These are phyloP conservation scores for Wickerhamomyces subpelliculosus DNA, from an alignment of 805 yeast species.

Conservation along the genomic window DNA sequence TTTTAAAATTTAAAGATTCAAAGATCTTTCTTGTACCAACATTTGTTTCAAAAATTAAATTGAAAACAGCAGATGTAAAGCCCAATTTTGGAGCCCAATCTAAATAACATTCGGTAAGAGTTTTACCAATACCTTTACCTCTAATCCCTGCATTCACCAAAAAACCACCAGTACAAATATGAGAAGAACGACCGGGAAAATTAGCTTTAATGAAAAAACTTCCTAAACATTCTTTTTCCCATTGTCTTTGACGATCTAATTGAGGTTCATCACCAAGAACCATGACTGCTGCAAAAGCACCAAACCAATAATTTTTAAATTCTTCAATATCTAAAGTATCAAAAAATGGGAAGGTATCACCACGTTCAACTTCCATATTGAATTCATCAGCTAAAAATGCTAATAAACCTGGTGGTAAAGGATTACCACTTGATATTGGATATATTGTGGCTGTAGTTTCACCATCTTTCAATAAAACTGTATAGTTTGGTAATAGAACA, in stretches of 20 bases:
- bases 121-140: constrained; percentile 85
- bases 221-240: constrained; percentile 93
- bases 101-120: constrained; percentile 73
- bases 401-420: constrained; percentile 70
- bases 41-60: constrained; percentile 84
- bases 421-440: constrained; percentile 63
- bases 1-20: constrained; percentile 67
- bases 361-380: constrained; percentile 85
- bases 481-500: constrained; percentile 45
- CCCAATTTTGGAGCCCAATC: constrained; percentile 92
- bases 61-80: constrained; percentile 77
- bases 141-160: constrained; percentile 90
- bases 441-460: constrained; percentile 91
- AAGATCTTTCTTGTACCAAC: constrained; percentile 73
- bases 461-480: constrained; percentile 77
- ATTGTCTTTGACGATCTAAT: constrained; percentile 50
- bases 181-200: constrained; percentile 89
- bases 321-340: constrained; percentile 71
- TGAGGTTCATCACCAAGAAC: constrained; percentile 68
- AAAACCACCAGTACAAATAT: constrained; percentile 85
- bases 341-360: constrained; percentile 82
- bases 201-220: constrained; percentile 80
- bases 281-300: constrained; percentile 72
- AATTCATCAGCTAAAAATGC: constrained; percentile 86
- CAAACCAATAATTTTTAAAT: constrained; percentile 85